phyloP scores from a whole-genome alignment of 192 early-diverging fungal species.

The Lobulomyces angularis region DNA sequence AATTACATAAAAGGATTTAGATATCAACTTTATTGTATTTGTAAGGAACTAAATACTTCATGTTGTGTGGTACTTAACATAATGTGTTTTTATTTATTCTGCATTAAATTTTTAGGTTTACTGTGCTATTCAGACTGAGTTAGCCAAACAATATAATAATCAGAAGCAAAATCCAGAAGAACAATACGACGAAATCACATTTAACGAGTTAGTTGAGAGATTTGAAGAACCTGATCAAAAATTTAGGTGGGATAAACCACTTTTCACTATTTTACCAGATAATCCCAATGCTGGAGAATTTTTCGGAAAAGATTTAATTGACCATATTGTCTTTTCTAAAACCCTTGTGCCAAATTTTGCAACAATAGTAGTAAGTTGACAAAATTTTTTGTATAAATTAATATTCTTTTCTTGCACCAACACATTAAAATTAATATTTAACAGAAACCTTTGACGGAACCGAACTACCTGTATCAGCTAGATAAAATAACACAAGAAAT shows the following conservation, averaged over 20 bases:
- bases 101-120: slow-evolving; percentile 29
- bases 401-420: slow-evolving; percentile 50
- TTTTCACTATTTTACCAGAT: slow-evolving; percentile 76
- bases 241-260: slow-evolving; percentile 90
- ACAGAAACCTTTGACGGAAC: slow-evolving; percentile 75
- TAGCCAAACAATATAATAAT: slow-evolving; percentile 43
- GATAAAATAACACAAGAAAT: slow-evolving; percentile 71
- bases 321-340: slow-evolving; percentile 1
- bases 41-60: slow-evolving; percentile 72
- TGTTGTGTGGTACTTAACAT: slow-evolving; percentile 56
- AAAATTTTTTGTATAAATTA: slow-evolving; percentile 71
- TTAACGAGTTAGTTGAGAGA: slow-evolving; percentile 54
- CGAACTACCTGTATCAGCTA: slow-evolving; percentile 85
- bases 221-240: slow-evolving; percentile 89
- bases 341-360: slow-evolving; percentile 47
- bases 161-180: slow-evolving; percentile 12
- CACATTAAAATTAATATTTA: not conserved
- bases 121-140: slow-evolving; percentile 41
- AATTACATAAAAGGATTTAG: slow-evolving; percentile 99
- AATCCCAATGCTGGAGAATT: slow-evolving; percentile 51
- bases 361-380: slow-evolving; percentile 56
- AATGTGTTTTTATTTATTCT: slow-evolving; percentile 3
- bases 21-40: slow-evolving; percentile 89
- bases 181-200: slow-evolving; percentile 16
- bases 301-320: slow-evolving; percentile 30